phyloP scores from a whole-genome alignment of 768 basidiomycete genomes.

The Psilocybe tampanensis region DNA sequence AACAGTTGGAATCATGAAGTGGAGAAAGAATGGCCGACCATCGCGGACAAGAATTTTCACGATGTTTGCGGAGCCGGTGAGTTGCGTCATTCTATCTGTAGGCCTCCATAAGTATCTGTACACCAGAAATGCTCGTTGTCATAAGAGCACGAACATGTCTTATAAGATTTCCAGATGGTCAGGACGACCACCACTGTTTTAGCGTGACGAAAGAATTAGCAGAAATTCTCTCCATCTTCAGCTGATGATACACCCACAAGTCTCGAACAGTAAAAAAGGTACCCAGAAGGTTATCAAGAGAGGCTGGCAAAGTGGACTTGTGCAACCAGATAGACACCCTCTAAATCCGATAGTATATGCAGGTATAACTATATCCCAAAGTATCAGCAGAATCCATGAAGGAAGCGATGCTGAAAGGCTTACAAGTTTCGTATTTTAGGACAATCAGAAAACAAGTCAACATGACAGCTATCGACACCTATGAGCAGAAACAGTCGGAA shows the following conservation, averaged over 20 bases:
- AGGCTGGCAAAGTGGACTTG: conserved; percentile 18
- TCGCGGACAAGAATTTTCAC: conserved; percentile 15
- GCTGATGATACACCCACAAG: conserved; percentile 9
- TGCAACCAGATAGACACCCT: conserved; percentile 26
- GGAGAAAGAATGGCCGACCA: conserved; percentile 1
- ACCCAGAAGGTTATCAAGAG: conserved; percentile 25
- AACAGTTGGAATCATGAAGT: not conserved
- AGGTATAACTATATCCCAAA: conserved; percentile 15
- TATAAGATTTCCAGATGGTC: conserved; percentile 24
- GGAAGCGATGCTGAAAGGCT: not conserved
- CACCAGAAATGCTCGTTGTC: not conserved
- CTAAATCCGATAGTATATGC: conserved; percentile 16
- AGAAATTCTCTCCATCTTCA: not conserved
- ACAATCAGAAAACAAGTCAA: conserved; percentile 22
- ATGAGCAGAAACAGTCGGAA: not conserved
- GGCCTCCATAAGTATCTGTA: not conserved
- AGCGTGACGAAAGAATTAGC: not conserved
- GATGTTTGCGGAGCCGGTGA: conserved; percentile 13
- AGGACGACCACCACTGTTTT: conserved; percentile 21
- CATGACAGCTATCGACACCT: conserved; percentile 24
- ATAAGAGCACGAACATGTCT: conserved; percentile 14
- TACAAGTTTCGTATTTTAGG: conserved; percentile 20
- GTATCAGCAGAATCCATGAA: not conserved
- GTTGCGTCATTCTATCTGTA: conserved; percentile 2
- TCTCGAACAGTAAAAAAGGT: conserved; percentile 23